Conservation (phyloP, 2,329 filamentous ascomycete genomes). For the Beauveria bassiana region DNA sequence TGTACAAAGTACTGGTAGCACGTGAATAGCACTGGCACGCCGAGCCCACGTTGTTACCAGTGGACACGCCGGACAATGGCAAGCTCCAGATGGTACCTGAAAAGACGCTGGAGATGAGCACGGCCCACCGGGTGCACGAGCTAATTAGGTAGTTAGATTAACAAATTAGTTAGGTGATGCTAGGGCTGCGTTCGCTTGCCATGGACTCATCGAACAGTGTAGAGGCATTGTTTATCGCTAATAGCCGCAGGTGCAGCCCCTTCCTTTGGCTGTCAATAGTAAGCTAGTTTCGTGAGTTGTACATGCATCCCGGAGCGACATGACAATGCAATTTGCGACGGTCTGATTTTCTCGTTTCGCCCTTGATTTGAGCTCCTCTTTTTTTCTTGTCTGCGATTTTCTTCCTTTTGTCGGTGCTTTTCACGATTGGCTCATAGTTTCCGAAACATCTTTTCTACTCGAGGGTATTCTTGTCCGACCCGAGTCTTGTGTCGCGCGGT, state of each 20-base stretch:
- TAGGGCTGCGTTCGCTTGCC: neutral
- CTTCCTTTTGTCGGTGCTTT: neutral
- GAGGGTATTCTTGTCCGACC: neutral
- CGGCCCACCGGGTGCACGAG: neutral
- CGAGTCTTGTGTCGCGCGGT: neutral
- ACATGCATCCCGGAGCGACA: neutral
- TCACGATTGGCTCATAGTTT: neutral
- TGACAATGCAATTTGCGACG: constrained; percentile 6
- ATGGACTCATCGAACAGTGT: neutral
- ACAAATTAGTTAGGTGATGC: neutral
- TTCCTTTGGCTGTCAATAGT: neutral
- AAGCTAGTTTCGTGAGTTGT: neutral
- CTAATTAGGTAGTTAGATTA: too few relatives aligned
- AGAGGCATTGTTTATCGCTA: neutral
- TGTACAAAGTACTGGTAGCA: too few relatives aligned
- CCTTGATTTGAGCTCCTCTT: constrained; percentile 5
- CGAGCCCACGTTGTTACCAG: neutral
- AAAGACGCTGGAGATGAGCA: constrained; percentile 7
- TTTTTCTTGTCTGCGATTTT: neutral
- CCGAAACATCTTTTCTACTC: neutral
- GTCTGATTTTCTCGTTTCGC: constrained; percentile 2
- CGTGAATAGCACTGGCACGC: too few relatives aligned
- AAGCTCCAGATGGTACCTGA: neutral
- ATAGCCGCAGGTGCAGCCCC: neutral
- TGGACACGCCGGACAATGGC: neutral